These are phyloP conservation scores for Rossbeevera mucosa DNA, from an alignment of 768 basidiomycete genomes.

Conservation along the genomic window DNA sequence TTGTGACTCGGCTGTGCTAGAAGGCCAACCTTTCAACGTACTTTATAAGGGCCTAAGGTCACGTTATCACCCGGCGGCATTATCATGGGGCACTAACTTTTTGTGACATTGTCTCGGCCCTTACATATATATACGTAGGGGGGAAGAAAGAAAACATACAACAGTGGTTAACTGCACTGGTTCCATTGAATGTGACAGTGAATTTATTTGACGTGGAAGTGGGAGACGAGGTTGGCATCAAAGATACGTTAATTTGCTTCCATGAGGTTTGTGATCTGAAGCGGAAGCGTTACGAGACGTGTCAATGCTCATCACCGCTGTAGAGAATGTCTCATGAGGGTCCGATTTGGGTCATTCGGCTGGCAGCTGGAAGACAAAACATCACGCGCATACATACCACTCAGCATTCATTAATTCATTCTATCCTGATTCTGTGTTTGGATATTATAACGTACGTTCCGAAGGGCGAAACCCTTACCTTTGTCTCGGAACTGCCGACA, in stretches of 20 bases:
- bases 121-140: conserved; percentile 66
- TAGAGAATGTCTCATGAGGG: neutral
- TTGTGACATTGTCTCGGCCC: conserved; percentile 49
- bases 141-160: conserved; percentile 57
- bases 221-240: conserved; percentile 41
- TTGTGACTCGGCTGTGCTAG: too few relatives aligned
- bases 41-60: too few relatives aligned
- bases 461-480: neutral
- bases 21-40: too few relatives aligned
- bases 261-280: conserved; percentile 42
- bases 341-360: neutral
- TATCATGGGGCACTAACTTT: too few relatives aligned
- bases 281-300: conserved; percentile 39
- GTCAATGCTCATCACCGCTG: conserved; percentile 17
- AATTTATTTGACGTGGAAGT: conserved; percentile 45
- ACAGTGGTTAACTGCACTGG: conserved; percentile 38
- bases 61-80: too few relatives aligned
- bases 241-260: conserved; percentile 39
- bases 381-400: neutral
- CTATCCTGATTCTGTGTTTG: neutral
- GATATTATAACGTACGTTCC: neutral
- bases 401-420: neutral
- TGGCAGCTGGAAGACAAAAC: neutral
- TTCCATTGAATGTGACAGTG: conserved; percentile 45
- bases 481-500: neutral